Evolutionary conservation across 805 yeast genomes (phyloP), one percentile per base, ranked within the genome.

Genomic region (Trichomonascus vanleenenianus): DNA sequence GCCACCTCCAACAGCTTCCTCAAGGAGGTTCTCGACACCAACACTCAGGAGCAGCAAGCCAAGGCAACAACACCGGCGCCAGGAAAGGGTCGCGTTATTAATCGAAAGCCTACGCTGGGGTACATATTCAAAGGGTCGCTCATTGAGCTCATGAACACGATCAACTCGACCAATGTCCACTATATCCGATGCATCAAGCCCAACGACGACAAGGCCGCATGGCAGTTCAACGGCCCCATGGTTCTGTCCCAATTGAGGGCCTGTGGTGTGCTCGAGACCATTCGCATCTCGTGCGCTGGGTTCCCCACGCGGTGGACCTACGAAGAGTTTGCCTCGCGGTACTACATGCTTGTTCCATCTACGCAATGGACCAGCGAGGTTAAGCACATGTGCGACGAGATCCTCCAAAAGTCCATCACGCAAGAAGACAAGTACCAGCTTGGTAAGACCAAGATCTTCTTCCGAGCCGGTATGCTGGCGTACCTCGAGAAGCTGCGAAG

Each of bases 121-220:
- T 85, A 95, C 2, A 87, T 91, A 64, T 91, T 91, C 75, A 91
- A 91, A 63, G 80, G 79, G 46, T 91, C 97, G 2, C 74, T 91
- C 66, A 85, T 88, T 56, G 97, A 91, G 57, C 76, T 91, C 54
- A 91, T 93, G 98, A 70, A 68, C 32, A 91, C 97, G 0, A 91
- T 91, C 48, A 79, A 91, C 63, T 84, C 96, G 1, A 91, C 97
- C 2, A 91, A 93, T 63, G 98, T 83, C 33, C 98, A 91, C 64
- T 91, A 91, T 60, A 91, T 91, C 61, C 83, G 98, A 62, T 91
- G 98, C 73, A 91, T 93, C 62, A 91, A 91, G 65, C 97, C 98
- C 4, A 91, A 91, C 63, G 96, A 88, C 58, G 81, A 80, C 52
- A 91, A 93, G 65, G 82, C 79, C 50, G 96, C 97, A 1, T 91